phyloP scores from a whole-genome alignment of 768 basidiomycete genomes.

The Mycena galopus region DNA sequence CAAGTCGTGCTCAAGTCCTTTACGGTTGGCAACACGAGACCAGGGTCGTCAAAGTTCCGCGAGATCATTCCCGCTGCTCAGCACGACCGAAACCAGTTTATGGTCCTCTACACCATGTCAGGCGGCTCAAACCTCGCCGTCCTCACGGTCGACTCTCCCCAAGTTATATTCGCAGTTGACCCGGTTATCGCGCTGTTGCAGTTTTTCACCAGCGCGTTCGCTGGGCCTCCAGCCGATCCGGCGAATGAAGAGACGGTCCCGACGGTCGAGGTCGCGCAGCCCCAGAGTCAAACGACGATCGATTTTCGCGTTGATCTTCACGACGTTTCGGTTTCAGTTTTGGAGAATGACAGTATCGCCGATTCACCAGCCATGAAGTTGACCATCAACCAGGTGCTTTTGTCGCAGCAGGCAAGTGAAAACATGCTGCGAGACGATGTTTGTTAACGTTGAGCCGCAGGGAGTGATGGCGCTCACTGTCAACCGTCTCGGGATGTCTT shows the following conservation, averaged over 20 bases:
- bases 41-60: constrained; percentile 86
- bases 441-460: constrained; percentile 52
- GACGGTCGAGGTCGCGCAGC: constrained; percentile 31
- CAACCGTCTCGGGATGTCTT: constrained; percentile 91
- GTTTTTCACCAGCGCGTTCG: constrained; percentile 79
- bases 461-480: constrained; percentile 86
- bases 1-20: constrained; percentile 93
- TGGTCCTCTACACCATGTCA: constrained; percentile 88
- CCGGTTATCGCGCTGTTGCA: constrained; percentile 90
- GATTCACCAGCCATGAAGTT: constrained; percentile 90
- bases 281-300: constrained; percentile 43
- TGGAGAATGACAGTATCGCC: constrained; percentile 85
- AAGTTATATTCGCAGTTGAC: constrained; percentile 92
- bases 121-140: constrained; percentile 78
- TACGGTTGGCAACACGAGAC: constrained; percentile 89
- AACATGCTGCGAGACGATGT: neutral
- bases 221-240: constrained; percentile 29
- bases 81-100: constrained; percentile 92
- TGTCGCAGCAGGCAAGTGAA: constrained; percentile 87
- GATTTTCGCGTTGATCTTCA: constrained; percentile 91
- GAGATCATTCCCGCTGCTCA: constrained; percentile 95
- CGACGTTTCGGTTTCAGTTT: constrained; percentile 87
- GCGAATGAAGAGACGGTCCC: constrained; percentile 23
- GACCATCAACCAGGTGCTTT: constrained; percentile 83
- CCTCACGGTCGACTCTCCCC: constrained; percentile 91